Percentiles rank a stretch among this genome's conserved stretches.
phyloP scores from a whole-genome alignment of 495 filamentous ascomycete genomes.

The Daldinia childiae region DNA sequence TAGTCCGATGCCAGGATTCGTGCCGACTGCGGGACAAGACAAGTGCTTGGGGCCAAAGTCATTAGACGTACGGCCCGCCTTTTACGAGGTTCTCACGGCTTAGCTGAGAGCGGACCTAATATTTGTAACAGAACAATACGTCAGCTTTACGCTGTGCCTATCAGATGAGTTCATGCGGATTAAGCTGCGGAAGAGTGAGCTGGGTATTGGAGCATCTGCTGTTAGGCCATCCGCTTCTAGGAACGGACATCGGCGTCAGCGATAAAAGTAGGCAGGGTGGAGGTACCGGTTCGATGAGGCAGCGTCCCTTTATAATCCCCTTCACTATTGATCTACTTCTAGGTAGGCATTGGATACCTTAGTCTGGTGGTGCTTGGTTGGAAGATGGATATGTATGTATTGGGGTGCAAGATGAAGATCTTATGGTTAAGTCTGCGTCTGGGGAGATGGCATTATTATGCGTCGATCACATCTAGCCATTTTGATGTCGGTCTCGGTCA shows the following conservation, averaged over 20 bases:
- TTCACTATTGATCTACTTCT: slow-evolving; percentile 5
- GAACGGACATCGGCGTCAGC: background rate
- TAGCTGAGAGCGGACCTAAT: slow-evolving; percentile 25
- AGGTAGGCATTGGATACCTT: slow-evolving; percentile 19
- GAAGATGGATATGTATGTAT: background rate
- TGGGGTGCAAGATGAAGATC: slow-evolving; percentile 15
- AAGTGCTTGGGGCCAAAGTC: slow-evolving; percentile 13
- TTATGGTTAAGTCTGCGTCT: slow-evolving; percentile 7
- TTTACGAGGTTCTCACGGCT: background rate
- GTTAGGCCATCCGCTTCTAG: background rate
- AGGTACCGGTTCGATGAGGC: background rate
- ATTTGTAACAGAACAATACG: slow-evolving; percentile 11
- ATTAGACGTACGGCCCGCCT: slow-evolving; percentile 3
- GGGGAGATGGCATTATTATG: slow-evolving; percentile 1
- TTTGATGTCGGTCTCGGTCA: slow-evolving; percentile 16
- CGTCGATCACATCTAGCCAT: background rate
- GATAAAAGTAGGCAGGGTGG: slow-evolving; percentile 1
- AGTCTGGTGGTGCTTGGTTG: slow-evolving; percentile 11
- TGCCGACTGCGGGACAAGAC: background rate
- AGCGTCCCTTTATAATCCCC: background rate
- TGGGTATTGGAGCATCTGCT: slow-evolving; percentile 8
- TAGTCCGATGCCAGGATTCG: slow-evolving; percentile 2
- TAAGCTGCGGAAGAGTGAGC: background rate
- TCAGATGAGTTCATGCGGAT: slow-evolving; percentile 5
- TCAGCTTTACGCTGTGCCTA: slow-evolving; percentile 13